phyloP scores from a whole-genome alignment of 495 filamentous ascomycete genomes.

The Trichoderma virens region DNA sequence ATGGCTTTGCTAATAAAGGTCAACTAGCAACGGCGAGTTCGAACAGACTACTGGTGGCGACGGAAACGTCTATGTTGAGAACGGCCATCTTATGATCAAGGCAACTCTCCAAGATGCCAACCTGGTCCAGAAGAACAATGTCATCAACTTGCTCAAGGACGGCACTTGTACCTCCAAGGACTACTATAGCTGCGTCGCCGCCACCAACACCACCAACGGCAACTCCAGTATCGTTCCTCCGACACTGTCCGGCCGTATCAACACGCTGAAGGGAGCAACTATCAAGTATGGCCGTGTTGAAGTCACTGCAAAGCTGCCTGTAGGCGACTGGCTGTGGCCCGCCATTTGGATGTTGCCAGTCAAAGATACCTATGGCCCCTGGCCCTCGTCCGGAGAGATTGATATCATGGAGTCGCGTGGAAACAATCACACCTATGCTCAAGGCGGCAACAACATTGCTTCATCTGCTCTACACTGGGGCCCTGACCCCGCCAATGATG shows the following conservation, averaged over 20 bases:
- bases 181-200: slow-evolving; percentile 51
- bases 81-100: slow-evolving; percentile 64
- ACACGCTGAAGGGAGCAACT: slow-evolving; percentile 56
- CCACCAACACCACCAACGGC: slow-evolving; percentile 55
- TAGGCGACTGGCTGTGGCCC: slow-evolving; percentile 83
- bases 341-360: slow-evolving; percentile 89
- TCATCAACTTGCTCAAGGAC: slow-evolving; percentile 57
- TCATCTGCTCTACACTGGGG: slow-evolving; percentile 82
- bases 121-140: slow-evolving; percentile 52
- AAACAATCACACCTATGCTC: slow-evolving; percentile 64
- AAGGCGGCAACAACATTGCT: slow-evolving; percentile 75
- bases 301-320: slow-evolving; percentile 64
- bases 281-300: slow-evolving; percentile 81
- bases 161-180: slow-evolving; percentile 56
- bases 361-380: slow-evolving; percentile 61
- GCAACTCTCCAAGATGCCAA: slow-evolving; percentile 65
- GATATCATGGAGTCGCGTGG: slow-evolving; percentile 74
- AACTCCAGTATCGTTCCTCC: slow-evolving; percentile 71
- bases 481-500: slow-evolving; percentile 52
- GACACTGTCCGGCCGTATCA: slow-evolving; percentile 69
- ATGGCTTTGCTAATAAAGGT: background rate
- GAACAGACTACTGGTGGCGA: slow-evolving; percentile 61
- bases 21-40: slow-evolving; percentile 67
- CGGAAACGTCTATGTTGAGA: slow-evolving; percentile 63
- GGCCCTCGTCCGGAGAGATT: slow-evolving; percentile 81